phyloP scores from a whole-genome alignment of 176 grass and related monocot species.

The Thalia dealbata region DNA sequence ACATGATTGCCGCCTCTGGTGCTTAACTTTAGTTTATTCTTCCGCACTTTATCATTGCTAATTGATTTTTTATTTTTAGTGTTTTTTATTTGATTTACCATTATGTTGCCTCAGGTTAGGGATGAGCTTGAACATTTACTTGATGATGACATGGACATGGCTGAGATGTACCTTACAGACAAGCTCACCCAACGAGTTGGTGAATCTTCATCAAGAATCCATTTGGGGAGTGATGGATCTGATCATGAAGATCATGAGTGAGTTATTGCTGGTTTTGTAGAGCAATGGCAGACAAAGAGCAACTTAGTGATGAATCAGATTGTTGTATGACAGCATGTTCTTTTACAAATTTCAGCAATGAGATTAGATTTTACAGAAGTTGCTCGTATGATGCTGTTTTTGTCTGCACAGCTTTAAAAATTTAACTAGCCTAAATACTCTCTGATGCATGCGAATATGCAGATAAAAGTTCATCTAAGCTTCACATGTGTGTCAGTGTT shows the following conservation, averaged over 20 bases:
- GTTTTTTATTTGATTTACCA: background rate
- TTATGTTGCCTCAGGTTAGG: constrained; percentile 29
- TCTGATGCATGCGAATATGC: background rate
- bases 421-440: background rate
- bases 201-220: constrained; percentile 23
- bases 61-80: background rate
- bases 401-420: background rate
- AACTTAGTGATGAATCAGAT: background rate
- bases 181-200: constrained; percentile 32
- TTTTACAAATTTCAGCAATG: background rate
- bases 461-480: background rate
- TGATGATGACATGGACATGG: constrained; percentile 59
- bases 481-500: too few relatives aligned
- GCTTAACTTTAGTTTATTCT: background rate
- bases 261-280: background rate
- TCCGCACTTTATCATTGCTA: background rate
- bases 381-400: background rate
- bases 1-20: background rate
- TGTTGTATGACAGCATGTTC: background rate
- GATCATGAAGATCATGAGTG: constrained; percentile 7
- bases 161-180: constrained; percentile 51
- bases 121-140: constrained; percentile 65
- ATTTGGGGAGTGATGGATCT: constrained; percentile 23
- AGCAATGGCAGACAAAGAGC: background rate
- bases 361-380: background rate